phyloP scores from a whole-genome alignment of 192 early-diverging fungal genomes.

The Globomyces pollinis-pini region DNA sequence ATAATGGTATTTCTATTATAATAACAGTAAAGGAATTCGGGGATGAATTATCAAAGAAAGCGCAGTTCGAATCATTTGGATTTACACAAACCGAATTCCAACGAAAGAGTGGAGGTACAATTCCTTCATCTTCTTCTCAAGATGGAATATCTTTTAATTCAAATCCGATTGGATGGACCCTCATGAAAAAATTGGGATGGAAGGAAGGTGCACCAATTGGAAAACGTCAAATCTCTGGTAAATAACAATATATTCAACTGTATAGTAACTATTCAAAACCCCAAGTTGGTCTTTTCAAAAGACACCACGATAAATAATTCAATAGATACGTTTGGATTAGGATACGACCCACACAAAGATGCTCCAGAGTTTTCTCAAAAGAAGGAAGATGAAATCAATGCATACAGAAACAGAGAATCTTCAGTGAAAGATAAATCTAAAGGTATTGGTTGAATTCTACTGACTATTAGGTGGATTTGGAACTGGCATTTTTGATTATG shows the following conservation, averaged over 20 bases:
- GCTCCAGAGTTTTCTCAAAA: slow-evolving; percentile 44
- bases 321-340: slow-evolving; percentile 59
- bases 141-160: no score
- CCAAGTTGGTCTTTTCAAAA: slow-evolving; percentile 55
- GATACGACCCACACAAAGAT: slow-evolving; percentile 58
- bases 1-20: no score
- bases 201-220: slow-evolving; percentile 80
- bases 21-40: not conserved
- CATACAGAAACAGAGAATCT: slow-evolving; percentile 1
- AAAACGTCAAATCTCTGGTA: no score
- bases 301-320: slow-evolving; percentile 48
- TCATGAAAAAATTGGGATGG: slow-evolving; percentile 83
- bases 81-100: slow-evolving; percentile 33
- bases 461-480: slow-evolving; percentile 39
- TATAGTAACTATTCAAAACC: slow-evolving; percentile 42
- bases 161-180: slow-evolving; percentile 51
- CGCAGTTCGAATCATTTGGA: slow-evolving; percentile 15
- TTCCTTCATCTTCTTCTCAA: not conserved
- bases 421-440: not conserved
- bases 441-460: no score
- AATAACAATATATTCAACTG: no score
- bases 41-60: not conserved
- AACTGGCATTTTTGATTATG: slow-evolving; percentile 59
- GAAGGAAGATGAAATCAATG: slow-evolving; percentile 1
- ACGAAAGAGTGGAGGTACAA: not conserved